These are phyloP conservation scores for Nitzschia sp. DNA, from an alignment of 108 stramenopile species.

Conservation along the genomic window DNA sequence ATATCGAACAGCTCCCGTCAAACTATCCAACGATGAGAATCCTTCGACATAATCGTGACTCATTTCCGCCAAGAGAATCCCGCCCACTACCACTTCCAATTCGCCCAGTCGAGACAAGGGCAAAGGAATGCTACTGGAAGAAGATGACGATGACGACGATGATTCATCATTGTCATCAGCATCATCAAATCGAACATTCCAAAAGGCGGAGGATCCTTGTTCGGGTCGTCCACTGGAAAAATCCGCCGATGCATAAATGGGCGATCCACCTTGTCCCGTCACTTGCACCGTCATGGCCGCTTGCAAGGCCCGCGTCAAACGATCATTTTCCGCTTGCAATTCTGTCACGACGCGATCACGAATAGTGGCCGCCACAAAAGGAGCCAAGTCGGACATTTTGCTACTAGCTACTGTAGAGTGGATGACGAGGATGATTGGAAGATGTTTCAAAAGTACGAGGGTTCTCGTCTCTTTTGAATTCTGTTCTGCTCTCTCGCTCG, in stretches of 20 bases:
- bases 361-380: background rate
- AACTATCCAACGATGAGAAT: background rate
- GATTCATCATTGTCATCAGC: background rate
- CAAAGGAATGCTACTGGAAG: background rate
- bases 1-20: background rate
- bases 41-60: background rate
- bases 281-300: background rate
- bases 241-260: background rate
- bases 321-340: background rate
- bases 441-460: too few species aligned
- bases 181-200: background rate
- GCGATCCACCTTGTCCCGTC: background rate
- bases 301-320: background rate
- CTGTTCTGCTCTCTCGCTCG: too few species aligned
- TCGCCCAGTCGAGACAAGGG: background rate
- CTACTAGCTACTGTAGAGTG: too few species aligned
- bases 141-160: background rate
- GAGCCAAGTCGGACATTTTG: background rate
- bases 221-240: background rate
- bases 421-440: too few species aligned
- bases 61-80: background rate
- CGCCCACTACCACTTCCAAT: background rate
- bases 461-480: too few species aligned
- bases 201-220: background rate
- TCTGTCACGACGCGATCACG: background rate